Evolutionary conservation across 306 rosid genomes (phyloP), one percentile per base, ranked within the genome.

Genomic region (Inga leiocalycina): DNA sequence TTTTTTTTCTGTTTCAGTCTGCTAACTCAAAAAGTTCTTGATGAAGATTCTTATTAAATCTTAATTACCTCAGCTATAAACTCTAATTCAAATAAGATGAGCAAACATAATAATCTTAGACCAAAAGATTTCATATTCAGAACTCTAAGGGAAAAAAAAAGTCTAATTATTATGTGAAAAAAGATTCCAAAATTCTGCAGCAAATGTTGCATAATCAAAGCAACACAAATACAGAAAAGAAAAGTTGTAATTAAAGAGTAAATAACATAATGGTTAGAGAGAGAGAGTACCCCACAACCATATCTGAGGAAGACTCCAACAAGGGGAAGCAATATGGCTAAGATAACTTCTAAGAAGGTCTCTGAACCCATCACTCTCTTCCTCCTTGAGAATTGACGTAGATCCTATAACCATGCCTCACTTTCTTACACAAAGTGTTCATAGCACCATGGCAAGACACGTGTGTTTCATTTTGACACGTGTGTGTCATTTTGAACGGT

Each of bases 221-320:
- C 57, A 51, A 13, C 57, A 16, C 8, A 51, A 13, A 13, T 51
- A 14, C 57, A 16, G 57, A 51, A 51, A 51, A 51, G 57, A 51
- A 51, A 6, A 54, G 24, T 54, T 54, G 61, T 54, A 6, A 54
- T 54, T 5, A 22, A 10, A 61, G 15, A 66, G 39, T 66, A 35
- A 14, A 30, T 6, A 15, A 17, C n/a, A 66, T 20, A 52, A 19
- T 52, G 7, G 20, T 17, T 17, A 57, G 64, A n/a, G 64, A 57
- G 64, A 59, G 66, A 56, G 62, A 6, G 62, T 86, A 92, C 94
- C 37, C 86, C 93, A 68, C 87, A 89, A 78, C 93, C 94, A 79
- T 85, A 91, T 74, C 94, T 91, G 61, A 92, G 94, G 85, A 91
- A 89, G 61, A 91, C 94, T 12, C 94, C 97, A 65, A 92, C 86